phyloP scores from a whole-genome alignment of 805 yeast genomes.

The Schwanniomyces polymorphus region DNA sequence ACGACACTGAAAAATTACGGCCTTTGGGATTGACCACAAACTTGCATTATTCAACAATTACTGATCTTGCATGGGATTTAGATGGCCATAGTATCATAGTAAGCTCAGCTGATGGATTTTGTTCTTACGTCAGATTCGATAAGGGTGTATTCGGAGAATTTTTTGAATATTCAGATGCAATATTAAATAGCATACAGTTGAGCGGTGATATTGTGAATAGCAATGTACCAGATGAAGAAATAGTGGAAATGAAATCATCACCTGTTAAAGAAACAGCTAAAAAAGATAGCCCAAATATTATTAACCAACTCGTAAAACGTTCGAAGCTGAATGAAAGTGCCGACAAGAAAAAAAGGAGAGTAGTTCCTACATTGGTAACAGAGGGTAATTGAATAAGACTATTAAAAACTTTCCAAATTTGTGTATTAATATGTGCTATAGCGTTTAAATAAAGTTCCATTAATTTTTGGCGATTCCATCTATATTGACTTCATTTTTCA shows the following conservation, averaged over 20 bases:
- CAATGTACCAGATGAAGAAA: neutral
- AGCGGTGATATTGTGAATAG: neutral
- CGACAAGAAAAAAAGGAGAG: constrained; percentile 25
- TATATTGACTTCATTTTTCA: constrained; percentile 23
- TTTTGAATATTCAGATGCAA: neutral
- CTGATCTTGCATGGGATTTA: constrained; percentile 82
- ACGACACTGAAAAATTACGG: constrained; percentile 68
- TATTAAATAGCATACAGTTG: neutral
- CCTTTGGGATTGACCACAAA: constrained; percentile 78
- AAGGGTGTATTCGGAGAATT: constrained; percentile 54
- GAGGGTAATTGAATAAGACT: neutral
- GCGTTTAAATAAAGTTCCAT: neutral
- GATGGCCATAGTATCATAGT: constrained; percentile 72
- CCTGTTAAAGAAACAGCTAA: neutral
- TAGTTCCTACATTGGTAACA: constrained; percentile 32
- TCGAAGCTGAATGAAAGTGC: neutral
- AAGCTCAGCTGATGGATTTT: constrained; percentile 91
- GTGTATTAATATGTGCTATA: neutral
- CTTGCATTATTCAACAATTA: constrained; percentile 83
- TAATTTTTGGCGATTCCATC: neutral
- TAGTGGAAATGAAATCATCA: neutral
- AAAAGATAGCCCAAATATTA: neutral
- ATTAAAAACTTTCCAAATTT: neutral
- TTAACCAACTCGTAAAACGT: neutral
- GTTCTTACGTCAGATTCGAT: constrained; percentile 64